phyloP scores from a whole-genome alignment of 768 basidiomycete genomes.

The Rubroboletus pulcherrimus region DNA sequence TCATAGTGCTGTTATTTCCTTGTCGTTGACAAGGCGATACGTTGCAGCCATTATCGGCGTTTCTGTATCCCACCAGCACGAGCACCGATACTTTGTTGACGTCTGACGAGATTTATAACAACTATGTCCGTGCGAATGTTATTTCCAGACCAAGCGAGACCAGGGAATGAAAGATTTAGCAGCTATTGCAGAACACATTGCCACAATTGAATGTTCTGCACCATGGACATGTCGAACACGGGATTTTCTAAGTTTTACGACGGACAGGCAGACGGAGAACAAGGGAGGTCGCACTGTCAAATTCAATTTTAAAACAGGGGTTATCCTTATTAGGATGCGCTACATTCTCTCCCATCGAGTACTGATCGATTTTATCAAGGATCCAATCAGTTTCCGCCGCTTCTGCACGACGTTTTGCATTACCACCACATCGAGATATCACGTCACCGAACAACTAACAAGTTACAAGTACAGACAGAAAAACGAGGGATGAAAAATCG shows the following conservation, averaged over 20 bases:
- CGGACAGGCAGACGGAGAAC: too few relatives aligned
- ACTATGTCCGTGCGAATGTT: slow-evolving; percentile 61
- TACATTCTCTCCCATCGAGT: too few relatives aligned
- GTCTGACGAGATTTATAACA: slow-evolving; percentile 70
- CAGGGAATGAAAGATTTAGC: slow-evolving; percentile 3
- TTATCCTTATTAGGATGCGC: too few relatives aligned
- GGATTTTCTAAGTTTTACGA: too few relatives aligned
- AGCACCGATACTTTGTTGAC: slow-evolving; percentile 65
- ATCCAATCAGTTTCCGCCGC: neutral
- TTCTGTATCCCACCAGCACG: slow-evolving; percentile 52
- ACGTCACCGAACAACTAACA: neutral
- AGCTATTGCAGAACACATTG: neutral
- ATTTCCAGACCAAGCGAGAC: slow-evolving; percentile 15
- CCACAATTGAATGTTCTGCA: neutral
- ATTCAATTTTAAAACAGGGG: too few relatives aligned
- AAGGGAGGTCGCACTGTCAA: too few relatives aligned
- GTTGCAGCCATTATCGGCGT: slow-evolving; percentile 54
- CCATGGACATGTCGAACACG: neutral
- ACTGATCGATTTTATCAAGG: too few relatives aligned
- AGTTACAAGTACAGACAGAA: neutral
- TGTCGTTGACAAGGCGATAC: neutral
- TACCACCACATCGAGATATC: neutral
- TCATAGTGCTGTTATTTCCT: neutral
- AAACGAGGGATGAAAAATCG: neutral
- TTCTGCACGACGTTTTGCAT: neutral